Evolutionary conservation across 371 early-diverging fungal genomes (phyloP).

Genomic region (Lichtheimia ramosa): DNA sequence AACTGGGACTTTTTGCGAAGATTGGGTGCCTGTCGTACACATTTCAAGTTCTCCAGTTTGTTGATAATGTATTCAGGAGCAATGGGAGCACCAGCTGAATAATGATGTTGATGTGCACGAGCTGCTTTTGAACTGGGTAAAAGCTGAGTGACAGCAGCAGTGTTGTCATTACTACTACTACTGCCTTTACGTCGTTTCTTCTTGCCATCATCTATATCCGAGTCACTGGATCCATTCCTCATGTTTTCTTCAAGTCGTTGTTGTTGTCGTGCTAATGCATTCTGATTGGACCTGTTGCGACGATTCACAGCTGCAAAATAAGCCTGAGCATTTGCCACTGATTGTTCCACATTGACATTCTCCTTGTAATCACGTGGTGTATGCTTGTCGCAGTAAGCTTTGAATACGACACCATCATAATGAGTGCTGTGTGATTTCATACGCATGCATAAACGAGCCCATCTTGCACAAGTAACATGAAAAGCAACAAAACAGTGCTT

Average conservation of each 20-base stretch:
- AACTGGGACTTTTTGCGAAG: constrained; percentile 56
- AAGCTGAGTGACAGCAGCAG: constrained; percentile 30
- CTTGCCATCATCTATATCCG: constrained; percentile 28
- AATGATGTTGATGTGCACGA: constrained; percentile 61
- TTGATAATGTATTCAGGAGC: constrained; percentile 70
- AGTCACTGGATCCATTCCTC: background rate
- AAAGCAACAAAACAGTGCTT: constrained; percentile 88
- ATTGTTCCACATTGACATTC: constrained; percentile 48
- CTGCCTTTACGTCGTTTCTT: constrained; percentile 18
- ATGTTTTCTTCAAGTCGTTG: background rate
- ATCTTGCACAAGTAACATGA: constrained; percentile 94
- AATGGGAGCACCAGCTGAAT: constrained; percentile 60
- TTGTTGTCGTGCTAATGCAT: background rate
- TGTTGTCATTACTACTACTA: constrained; percentile 4
- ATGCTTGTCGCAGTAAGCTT: constrained; percentile 84
- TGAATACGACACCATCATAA: constrained; percentile 57
- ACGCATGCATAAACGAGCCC: constrained; percentile 86
- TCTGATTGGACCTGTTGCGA: background rate
- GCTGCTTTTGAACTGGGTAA: constrained; percentile 58
- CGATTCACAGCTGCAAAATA: constrained; percentile 13
- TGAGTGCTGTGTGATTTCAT: constrained; percentile 60
- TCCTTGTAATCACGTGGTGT: constrained; percentile 73
- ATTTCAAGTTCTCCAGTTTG: constrained; percentile 55
- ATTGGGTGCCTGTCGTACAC: constrained; percentile 38
- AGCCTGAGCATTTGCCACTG: constrained; percentile 37